phyloP scores from a whole-genome alignment of 805 yeast genomes.

The Candida loeiensis region DNA sequence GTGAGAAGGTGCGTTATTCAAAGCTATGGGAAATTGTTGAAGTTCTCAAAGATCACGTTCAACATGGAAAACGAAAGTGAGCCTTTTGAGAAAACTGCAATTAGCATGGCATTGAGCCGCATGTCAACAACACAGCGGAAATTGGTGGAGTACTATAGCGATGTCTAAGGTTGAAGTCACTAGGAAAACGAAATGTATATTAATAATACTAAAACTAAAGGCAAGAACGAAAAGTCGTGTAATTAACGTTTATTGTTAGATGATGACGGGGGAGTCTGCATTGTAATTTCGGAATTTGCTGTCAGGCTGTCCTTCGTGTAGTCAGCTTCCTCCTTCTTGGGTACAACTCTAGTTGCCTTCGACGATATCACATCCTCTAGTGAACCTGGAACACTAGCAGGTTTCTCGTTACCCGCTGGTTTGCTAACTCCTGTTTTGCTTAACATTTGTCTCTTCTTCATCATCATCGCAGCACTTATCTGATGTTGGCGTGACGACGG shows the following conservation, averaged over 20 bases:
- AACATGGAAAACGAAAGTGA: conserved; percentile 13
- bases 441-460: conserved; percentile 27
- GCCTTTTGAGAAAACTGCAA: conserved; percentile 11
- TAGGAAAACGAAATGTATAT: background rate
- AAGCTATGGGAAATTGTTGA: conserved; percentile 35
- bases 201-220: conserved; percentile 11
- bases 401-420: conserved; percentile 7
- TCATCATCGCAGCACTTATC: conserved; percentile 32
- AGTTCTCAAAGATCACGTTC: conserved; percentile 16
- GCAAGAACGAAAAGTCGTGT: conserved; percentile 10
- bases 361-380: conserved; percentile 12
- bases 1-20: conserved; percentile 36
- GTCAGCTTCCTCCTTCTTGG: conserved; percentile 7
- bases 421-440: conserved; percentile 10
- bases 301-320: conserved; percentile 4
- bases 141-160: conserved; percentile 43
- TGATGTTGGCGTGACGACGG: conserved; percentile 31
- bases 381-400: conserved; percentile 1
- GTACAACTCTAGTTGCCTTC: conserved; percentile 10
- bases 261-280: conserved; percentile 13
- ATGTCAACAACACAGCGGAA: conserved; percentile 43
- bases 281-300: conserved; percentile 6
- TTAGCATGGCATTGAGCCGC: conserved; percentile 32
- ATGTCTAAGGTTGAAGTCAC: conserved; percentile 6
- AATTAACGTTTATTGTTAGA: conserved; percentile 5